These are phyloP conservation scores for Adansonia madagascariensis DNA, from an alignment of 441 rosid species.

Conservation along the genomic window DNA sequence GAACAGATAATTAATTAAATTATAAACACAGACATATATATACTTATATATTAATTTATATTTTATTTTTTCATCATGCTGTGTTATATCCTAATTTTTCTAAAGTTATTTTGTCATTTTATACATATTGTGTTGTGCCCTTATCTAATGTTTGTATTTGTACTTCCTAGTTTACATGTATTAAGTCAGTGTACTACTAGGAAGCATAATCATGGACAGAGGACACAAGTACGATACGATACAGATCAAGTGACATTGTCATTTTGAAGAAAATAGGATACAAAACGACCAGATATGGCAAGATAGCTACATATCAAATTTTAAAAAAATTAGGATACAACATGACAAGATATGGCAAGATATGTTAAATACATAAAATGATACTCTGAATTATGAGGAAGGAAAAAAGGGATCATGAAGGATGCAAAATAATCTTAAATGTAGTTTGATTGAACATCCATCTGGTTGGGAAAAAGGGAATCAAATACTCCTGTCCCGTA, in stretches of 20 bases:
- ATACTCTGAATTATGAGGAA: not conserved
- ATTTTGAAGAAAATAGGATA: not conserved
- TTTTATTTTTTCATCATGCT: not conserved
- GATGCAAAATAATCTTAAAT: not conserved
- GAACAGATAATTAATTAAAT: not conserved
- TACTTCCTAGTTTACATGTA: not conserved
- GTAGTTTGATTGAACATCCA: not conserved
- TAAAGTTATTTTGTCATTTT: not conserved
- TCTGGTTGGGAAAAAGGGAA: not conserved
- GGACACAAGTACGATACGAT: too few relatives aligned
- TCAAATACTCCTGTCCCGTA: not conserved
- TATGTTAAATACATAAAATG: not conserved
- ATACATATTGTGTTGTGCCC: not conserved
- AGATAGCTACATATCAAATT: too few relatives aligned
- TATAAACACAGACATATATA: not conserved
- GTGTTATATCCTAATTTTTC: not conserved
- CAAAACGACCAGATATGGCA: not conserved
- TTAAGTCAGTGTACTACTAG: not conserved
- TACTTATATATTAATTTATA: not conserved
- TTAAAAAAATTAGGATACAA: too few relatives aligned
- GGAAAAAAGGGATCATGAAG: not conserved
- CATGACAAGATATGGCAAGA: not conserved
- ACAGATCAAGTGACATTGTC: not conserved
- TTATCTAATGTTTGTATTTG: not conserved
- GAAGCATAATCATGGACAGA: not conserved